Evolutionary conservation across 179 eudicot genomes (phyloP).

Genomic region (Silene noctiflora): DNA sequence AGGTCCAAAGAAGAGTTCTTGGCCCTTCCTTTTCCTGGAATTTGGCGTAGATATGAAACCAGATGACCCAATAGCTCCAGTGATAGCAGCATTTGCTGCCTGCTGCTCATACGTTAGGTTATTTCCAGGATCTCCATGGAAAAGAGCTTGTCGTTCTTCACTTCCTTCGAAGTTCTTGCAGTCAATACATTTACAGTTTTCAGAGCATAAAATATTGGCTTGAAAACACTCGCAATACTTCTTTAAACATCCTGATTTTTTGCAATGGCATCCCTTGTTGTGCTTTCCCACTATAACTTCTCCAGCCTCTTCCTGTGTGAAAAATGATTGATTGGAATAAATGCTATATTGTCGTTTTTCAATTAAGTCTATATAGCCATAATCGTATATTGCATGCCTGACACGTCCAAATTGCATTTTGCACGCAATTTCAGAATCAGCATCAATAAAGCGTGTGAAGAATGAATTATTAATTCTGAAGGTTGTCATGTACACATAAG

Average conservation of each 20-base stretch:
- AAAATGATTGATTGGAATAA: conserved; percentile 3
- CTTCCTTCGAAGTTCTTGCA: conserved; percentile 98
- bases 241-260: conserved; percentile 95
- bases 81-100: conserved; percentile 97
- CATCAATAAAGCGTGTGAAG: not conserved
- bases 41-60: conserved; percentile 71
- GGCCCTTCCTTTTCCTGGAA: conserved; percentile 66
- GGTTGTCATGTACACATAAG: not conserved
- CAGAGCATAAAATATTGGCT: conserved; percentile 95
- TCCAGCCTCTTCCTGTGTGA: conserved; percentile 67
- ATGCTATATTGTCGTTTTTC: not conserved
- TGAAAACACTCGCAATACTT: conserved; percentile 98
- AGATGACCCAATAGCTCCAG: conserved; percentile 89
- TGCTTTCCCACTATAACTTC: conserved; percentile 74
- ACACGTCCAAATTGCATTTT: not conserved
- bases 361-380: not conserved
- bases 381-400: not conserved
- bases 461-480: not conserved
- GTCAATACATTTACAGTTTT: conserved; percentile 92
- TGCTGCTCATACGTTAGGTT: conserved; percentile 70
- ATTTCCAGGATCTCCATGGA: conserved; percentile 79
- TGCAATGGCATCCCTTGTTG: conserved; percentile 99
- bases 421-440: not conserved
- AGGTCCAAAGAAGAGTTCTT: conserved; percentile 51
- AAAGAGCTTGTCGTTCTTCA: conserved; percentile 90